Evolutionary conservation across 2,329 filamentous ascomycete species (phyloP).

Genomic region (Aspergillus vadensis): DNA sequence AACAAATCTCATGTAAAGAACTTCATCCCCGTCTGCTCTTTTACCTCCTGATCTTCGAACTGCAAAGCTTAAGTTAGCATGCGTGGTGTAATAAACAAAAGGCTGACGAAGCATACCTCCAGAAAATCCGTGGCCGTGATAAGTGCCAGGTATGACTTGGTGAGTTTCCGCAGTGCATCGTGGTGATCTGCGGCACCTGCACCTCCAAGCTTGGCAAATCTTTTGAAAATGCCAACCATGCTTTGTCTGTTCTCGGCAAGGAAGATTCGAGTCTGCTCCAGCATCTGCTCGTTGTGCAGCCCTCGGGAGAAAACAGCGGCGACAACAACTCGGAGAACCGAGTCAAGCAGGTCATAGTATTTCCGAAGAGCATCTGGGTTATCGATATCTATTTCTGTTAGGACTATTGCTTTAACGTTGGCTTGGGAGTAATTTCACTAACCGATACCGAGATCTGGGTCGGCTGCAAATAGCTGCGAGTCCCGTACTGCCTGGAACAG

Average conservation of each 20-base stretch:
- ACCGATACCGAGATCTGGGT: constrained; percentile 86
- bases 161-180: constrained; percentile 71
- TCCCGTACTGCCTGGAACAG: constrained; percentile 79
- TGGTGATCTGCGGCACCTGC: constrained; percentile 53
- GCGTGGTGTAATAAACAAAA: not conserved
- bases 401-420: not conserved
- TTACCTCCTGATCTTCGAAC: constrained; percentile 46
- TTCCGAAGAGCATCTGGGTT: constrained; percentile 71
- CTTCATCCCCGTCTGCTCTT: constrained; percentile 30
- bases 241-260: constrained; percentile 78
- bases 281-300: constrained; percentile 70
- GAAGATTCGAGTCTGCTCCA: constrained; percentile 77
- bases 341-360: constrained; percentile 81
- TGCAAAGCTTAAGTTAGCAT: constrained; percentile 27
- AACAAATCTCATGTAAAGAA: constrained; percentile 36
- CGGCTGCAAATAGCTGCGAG: constrained; percentile 82
- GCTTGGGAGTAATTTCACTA: constrained; percentile 23
- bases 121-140: constrained; percentile 82
- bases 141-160: constrained; percentile 81
- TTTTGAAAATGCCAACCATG: constrained; percentile 87
- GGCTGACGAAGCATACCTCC: constrained; percentile 63
- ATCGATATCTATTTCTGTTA: constrained; percentile 56
- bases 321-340: constrained; percentile 77
- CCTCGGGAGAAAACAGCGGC: constrained; percentile 80
- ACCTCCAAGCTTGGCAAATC: constrained; percentile 74